A percentile compares a stretch with the other conserved stretches of the same genome.
Evolutionary conservation across 2,329 filamentous ascomycete species (phyloP).

Genomic region (Didymella glomerata): DNA sequence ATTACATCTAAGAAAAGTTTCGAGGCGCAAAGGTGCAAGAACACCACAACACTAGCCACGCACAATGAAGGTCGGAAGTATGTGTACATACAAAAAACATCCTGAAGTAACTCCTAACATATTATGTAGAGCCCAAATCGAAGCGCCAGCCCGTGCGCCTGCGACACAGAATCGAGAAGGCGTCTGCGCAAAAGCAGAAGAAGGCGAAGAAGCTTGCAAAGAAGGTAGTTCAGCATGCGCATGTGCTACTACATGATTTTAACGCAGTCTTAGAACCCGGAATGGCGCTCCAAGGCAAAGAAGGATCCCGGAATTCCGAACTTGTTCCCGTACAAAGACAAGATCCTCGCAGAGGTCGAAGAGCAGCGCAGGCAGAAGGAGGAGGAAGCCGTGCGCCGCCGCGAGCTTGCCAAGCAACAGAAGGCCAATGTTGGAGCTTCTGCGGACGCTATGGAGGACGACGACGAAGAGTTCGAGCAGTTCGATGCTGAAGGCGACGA

Average conservation of each 20-base stretch:
- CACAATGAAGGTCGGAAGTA: conserved; percentile 56
- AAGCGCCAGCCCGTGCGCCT: conserved; percentile 91
- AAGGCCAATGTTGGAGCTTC: conserved; percentile 48
- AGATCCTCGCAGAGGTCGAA: conserved; percentile 92
- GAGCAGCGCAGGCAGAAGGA: conserved; percentile 81
- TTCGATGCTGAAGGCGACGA: conserved; percentile 63
- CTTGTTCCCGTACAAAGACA: conserved; percentile 97
- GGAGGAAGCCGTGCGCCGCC: conserved; percentile 73
- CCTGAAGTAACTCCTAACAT: conserved; percentile 16
- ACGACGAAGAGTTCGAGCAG: conserved; percentile 43
- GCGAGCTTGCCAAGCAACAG: conserved; percentile 70
- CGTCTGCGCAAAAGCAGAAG: conserved; percentile 85
- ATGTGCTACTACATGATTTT: conserved; percentile 18
- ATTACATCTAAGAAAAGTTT: conserved; percentile 26
- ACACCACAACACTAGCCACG: conserved; percentile 21
- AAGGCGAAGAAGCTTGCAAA: conserved; percentile 90
- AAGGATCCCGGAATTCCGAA: conserved; percentile 99
- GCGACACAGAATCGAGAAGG: conserved; percentile 95
- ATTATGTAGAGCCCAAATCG: conserved; percentile 80
- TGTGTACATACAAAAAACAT: conserved; percentile 19
- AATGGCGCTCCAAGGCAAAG: conserved; percentile 95
- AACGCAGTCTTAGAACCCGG: conserved; percentile 72
- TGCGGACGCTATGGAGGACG: conserved; percentile 50
- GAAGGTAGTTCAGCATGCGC: conserved; percentile 61
- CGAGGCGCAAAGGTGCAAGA: conserved; percentile 25